Evolutionary conservation across 129 eudicot genomes (phyloP).

Genomic region (Cynara cardunculus): DNA sequence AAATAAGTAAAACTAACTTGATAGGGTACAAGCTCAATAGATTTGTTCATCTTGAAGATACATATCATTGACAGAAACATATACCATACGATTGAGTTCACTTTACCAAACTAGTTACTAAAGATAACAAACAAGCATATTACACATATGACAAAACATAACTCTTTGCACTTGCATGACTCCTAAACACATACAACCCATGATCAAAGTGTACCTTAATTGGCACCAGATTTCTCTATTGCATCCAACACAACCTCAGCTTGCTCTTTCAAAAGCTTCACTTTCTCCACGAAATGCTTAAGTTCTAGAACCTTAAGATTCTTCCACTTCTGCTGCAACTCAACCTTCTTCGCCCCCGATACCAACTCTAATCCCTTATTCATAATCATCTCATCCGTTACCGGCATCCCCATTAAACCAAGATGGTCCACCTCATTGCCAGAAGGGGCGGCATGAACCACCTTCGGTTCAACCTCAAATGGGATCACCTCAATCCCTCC

Average conservation of each 20-base stretch:
- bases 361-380: constrained; percentile 31
- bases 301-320: constrained; percentile 33
- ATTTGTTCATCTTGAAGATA: constrained; percentile 25
- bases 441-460: neutral
- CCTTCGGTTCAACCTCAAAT: constrained; percentile 12
- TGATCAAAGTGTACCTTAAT: constrained; percentile 28
- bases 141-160: constrained; percentile 24
- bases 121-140: constrained; percentile 30
- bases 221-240: constrained; percentile 27
- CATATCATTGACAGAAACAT: constrained; percentile 17
- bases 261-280: constrained; percentile 38
- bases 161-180: constrained; percentile 26
- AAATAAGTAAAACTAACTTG: constrained; percentile 8
- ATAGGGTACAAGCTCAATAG: constrained; percentile 17
- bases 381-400: constrained; percentile 30
- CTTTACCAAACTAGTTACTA: constrained; percentile 33
- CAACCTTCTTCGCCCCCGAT: constrained; percentile 23
- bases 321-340: constrained; percentile 45
- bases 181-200: constrained; percentile 31
- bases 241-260: constrained; percentile 34
- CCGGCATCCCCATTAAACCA: constrained; percentile 18
- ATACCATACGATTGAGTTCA: neutral
- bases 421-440: neutral
- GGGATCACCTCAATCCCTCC: constrained; percentile 12
- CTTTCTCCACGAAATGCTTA: constrained; percentile 24